Evolutionary conservation across 371 early-diverging fungal species (phyloP), one percentile per base, ranked within the genome.

Genomic region (Mucor irregularis): DNA sequence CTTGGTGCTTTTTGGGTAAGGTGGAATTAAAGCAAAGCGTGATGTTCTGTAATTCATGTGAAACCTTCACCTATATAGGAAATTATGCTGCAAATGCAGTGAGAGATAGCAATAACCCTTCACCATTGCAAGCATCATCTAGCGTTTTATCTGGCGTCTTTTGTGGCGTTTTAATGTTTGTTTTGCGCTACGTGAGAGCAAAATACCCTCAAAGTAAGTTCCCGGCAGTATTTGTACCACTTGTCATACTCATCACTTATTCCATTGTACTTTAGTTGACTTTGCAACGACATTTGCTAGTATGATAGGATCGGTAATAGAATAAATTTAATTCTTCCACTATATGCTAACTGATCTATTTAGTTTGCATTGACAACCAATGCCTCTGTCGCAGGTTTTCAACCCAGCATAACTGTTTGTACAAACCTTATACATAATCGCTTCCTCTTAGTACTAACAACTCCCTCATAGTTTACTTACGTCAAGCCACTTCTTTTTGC

Each of bases 241-340:
- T n/a, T 28, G 31, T 24, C 14, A 6, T 35, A 49, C 33, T 21
- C 2, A 35, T n/a, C 10, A n/a, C 35, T n/a, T 34, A 6, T 39
- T 30, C 10, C 9, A 16, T 22, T 24, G 10, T 29, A 37, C 19
- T 2, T 4, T 21, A 55, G 76, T 67, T 40, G 64, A 61, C 33
- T 68, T 76, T 49, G 68, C 64, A 10, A 65, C 68, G 39, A 51
- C 70, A 9, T 61, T 61, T 53, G 73, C 68, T 17, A 61, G 66
- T 37, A 72, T 76, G 40, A 39, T 72, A 5, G 16, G 67, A 16
- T 45, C 63, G 6, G 73, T 69, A 66, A 64, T 17, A 16, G 25
- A 0, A 8, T 48, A 13, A 22, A 26, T 38, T 22, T 31, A 39
- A n/a, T 10, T 8, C 7, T 24, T 24, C n/a, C n/a, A n/a, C 0